Evolutionary conservation across 1,284 basidiomycete genomes (phyloP).

Genomic region (Microbotryomycetes sp.): DNA sequence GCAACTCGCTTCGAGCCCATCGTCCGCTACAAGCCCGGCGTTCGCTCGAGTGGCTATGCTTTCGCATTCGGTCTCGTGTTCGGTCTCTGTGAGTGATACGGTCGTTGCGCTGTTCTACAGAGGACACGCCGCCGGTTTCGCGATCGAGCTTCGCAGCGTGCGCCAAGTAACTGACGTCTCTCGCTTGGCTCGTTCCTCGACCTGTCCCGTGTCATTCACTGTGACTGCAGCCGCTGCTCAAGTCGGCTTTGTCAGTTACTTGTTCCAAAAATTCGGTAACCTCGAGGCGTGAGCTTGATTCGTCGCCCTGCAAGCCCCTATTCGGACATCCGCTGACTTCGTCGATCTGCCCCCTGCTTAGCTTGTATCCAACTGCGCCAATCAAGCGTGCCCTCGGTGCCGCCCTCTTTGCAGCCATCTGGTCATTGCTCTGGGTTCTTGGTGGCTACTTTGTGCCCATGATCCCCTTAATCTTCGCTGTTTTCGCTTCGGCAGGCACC

Average conservation of each 20-base stretch:
- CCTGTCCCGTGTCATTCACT: too few relatives aligned
- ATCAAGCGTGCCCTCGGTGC: background rate
- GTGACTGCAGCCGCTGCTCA: background rate
- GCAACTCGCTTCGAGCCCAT: background rate
- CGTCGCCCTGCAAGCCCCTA: background rate
- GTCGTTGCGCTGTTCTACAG: too few relatives aligned
- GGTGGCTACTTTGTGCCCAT: background rate
- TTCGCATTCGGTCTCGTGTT: background rate
- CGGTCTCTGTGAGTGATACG: background rate
- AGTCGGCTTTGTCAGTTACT: background rate
- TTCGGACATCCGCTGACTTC: too few relatives aligned
- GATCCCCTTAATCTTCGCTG: background rate
- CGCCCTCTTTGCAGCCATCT: background rate
- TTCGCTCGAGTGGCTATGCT: background rate
- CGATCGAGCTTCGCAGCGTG: too few relatives aligned
- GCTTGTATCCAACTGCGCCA: background rate
- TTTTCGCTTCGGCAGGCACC: background rate
- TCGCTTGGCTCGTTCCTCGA: too few relatives aligned
- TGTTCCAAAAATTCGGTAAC: constrained; percentile 2
- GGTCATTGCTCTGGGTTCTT: background rate
- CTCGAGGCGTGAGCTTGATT: background rate
- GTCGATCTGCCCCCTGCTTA: background rate
- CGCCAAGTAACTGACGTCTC: too few relatives aligned
- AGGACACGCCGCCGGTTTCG: too few relatives aligned
- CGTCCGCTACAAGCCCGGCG: background rate